A percentile compares a stretch with the other conserved stretches of the same genome.
These are phyloP conservation scores for Aegilops sharonensis DNA, from an alignment of 176 grass and related monocot genomes.

Conservation along the genomic window DNA sequence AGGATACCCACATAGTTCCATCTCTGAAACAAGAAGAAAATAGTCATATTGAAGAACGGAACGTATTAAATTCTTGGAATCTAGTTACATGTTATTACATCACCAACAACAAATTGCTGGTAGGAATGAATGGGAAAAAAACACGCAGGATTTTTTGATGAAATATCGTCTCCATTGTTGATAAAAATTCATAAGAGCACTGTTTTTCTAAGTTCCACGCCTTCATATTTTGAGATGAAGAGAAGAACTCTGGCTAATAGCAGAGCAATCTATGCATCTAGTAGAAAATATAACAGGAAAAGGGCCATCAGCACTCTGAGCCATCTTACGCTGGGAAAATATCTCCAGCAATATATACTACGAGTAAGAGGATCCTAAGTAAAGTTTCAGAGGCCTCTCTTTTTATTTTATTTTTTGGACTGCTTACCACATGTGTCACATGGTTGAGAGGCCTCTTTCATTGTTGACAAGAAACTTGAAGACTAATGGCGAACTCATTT, in stretches of 20 bases:
- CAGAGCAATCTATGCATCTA: neutral
- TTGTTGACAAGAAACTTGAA: too few species aligned
- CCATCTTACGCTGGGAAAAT: too few species aligned
- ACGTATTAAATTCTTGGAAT: neutral
- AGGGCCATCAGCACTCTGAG: too few species aligned
- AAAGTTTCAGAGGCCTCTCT: too few species aligned
- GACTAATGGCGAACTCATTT: too few species aligned
- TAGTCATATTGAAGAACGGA: neutral
- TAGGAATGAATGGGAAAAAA: neutral
- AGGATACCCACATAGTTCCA: slow-evolving; percentile 23
- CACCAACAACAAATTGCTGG: neutral
- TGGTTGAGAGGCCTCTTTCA: too few species aligned
- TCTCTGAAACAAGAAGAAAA: slow-evolving; percentile 52
- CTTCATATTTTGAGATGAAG: neutral
- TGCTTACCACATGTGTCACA: too few species aligned
- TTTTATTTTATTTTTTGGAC: too few species aligned
- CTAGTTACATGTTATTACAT: neutral
- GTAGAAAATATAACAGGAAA: neutral
- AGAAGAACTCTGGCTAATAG: neutral
- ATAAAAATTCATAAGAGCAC: neutral
- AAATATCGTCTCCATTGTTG: neutral
- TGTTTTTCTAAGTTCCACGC: neutral
- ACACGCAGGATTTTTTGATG: neutral
- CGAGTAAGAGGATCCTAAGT: too few species aligned
- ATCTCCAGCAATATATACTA: too few species aligned